Evolutionary conservation across 768 basidiomycete genomes (phyloP).

Genomic region (Coprinopsis sp.): DNA sequence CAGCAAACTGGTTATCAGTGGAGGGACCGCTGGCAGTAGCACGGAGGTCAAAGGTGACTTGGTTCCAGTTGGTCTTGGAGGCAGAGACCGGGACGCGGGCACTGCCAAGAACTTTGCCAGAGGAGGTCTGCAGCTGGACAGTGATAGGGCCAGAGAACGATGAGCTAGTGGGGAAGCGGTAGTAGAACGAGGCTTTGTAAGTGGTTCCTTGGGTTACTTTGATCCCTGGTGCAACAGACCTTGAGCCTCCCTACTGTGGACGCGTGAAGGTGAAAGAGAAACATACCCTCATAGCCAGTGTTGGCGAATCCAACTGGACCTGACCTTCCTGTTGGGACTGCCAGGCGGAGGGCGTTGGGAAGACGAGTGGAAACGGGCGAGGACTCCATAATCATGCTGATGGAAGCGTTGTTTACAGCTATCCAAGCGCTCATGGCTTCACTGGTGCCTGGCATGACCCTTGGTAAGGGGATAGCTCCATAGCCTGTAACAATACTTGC

Average conservation of each 20-base stretch:
- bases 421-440: conserved; percentile 51
- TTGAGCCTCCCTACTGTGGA: not conserved
- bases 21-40: conserved; percentile 38
- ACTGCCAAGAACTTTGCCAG: conserved; percentile 40
- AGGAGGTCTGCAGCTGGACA: conserved; percentile 41
- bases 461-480: not conserved
- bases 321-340: conserved; percentile 34
- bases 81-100: conserved; percentile 33
- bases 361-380: conserved; percentile 52
- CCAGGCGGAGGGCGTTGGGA: conserved; percentile 56
- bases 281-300: conserved; percentile 50
- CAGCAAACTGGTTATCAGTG: conserved; percentile 45
- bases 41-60: conserved; percentile 38
- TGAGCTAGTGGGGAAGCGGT: conserved; percentile 45
- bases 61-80: conserved; percentile 45
- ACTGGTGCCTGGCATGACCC: conserved; percentile 32
- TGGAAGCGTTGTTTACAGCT: conserved; percentile 39
- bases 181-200: conserved; percentile 59
- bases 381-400: conserved; percentile 48
- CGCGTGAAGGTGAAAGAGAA: not conserved
- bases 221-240: conserved; percentile 37
- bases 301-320: conserved; percentile 53
- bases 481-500: conserved; percentile 23
- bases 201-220: conserved; percentile 45
- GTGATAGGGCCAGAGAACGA: conserved; percentile 36